phyloP scores from a whole-genome alignment of 192 early-diverging fungal species.

The Funneliformis geosporum region DNA sequence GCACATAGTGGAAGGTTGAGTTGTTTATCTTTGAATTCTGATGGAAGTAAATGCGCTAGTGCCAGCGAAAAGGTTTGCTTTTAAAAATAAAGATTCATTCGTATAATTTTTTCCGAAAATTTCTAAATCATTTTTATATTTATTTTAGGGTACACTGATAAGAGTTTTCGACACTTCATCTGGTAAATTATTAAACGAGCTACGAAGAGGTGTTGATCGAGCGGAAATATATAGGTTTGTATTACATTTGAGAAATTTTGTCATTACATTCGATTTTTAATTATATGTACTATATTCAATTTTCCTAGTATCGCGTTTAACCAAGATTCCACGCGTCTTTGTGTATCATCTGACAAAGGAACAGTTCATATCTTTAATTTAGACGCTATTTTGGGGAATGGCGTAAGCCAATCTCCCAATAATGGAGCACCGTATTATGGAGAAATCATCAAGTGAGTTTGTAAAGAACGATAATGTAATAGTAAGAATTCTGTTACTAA shows the following conservation, averaged over 20 bases:
- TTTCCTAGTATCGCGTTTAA: conserved; percentile 75
- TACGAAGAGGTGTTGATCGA: conserved; percentile 84
- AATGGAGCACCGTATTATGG: conserved; percentile 54
- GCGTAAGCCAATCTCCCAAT: conserved; percentile 41
- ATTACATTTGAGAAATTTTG: neutral
- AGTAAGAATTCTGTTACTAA: neutral
- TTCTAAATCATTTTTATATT: neutral
- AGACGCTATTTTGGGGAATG: conserved; percentile 50
- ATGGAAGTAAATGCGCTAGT: conserved; percentile 80
- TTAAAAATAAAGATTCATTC: neutral
- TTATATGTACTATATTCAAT: neutral
- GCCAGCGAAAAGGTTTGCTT: conserved; percentile 68
- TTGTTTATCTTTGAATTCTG: conserved; percentile 73
- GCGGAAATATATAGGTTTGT: conserved; percentile 76
- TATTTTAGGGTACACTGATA: conserved; percentile 75
- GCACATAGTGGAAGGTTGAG: conserved; percentile 80
- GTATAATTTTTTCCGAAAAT: neutral
- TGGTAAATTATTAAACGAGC: conserved; percentile 76
- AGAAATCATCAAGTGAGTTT: conserved; percentile 39
- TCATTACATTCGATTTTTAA: too few relatives aligned
- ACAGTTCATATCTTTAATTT: conserved; percentile 94
- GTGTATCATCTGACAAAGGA: conserved; percentile 88
- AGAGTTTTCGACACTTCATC: conserved; percentile 81
- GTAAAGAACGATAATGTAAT: neutral
- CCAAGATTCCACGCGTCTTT: conserved; percentile 71